Evolutionary conservation across 148 eudicot species (phyloP), one percentile per base, ranked within the genome.

Genomic region (Camellia sinensis): DNA sequence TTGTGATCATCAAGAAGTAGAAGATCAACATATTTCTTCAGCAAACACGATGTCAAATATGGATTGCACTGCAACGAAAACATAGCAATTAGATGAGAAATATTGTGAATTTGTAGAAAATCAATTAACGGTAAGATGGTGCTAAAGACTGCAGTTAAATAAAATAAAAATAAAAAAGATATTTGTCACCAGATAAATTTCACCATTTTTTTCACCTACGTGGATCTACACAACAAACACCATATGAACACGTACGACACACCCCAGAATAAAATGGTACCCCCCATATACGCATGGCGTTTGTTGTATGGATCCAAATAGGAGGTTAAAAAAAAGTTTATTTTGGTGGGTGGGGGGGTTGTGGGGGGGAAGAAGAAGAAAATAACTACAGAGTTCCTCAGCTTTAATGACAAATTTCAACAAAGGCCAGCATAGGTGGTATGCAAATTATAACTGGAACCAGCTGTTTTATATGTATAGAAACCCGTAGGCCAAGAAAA

Each of bases 11-110:
- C 54, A n/a, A n/a, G 1, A 2, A n/a, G 44, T 5, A 3, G 2
- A 64, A 63, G 44, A 64, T 90, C 83, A 91, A 54, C 89, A 83
- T 41, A 85, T 80, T 70, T 91, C 93, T 82, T 91, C 91, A 4
- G 98, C 90, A 63, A 91, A 91, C 67, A 92, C 83, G 67, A 88
- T 83, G 80, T 91, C 90, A 77, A 81, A 88, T 64, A 94, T 88
- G 63, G 64, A 72, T 79, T 91, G 85, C 46, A 90, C 97, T 92
- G 97, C 92, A 84, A n/a, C 75, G 66, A 77, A 41, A 61, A 50
- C 54, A 29, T 17, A 72, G 18, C 56, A 10, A 78, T 61, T 48
- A 17, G 65, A n/a, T 6, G 14, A 15, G 5, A 69, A 21, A 4
- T n/a, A 52, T 10, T 29, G 7, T 29, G 13, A 74, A 14, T 56